phyloP scores from a whole-genome alignment of 805 yeast genomes.

The Ogataea nakhonphanomensis region DNA sequence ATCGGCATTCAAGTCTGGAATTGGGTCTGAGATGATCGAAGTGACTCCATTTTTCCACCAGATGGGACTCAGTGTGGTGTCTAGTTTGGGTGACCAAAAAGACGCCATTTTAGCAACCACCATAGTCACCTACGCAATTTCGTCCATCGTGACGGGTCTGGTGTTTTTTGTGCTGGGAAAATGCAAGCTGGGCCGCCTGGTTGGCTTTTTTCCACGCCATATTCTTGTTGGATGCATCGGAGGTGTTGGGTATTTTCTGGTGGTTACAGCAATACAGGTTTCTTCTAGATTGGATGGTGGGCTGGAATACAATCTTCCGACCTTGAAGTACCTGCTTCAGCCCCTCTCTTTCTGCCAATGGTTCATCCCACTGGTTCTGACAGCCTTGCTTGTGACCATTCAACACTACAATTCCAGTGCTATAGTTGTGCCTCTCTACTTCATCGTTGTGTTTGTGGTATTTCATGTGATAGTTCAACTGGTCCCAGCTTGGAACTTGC shows the following conservation, averaged over 20 bases:
- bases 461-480: slow-evolving; percentile 68
- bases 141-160: slow-evolving; percentile 82
- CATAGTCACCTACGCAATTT: slow-evolving; percentile 75
- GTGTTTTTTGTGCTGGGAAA: slow-evolving; percentile 77
- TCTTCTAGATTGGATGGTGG: slow-evolving; percentile 78
- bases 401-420: slow-evolving; percentile 62
- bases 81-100: slow-evolving; percentile 41
- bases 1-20: slow-evolving; percentile 83
- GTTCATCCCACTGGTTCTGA: slow-evolving; percentile 64
- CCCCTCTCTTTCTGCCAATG: slow-evolving; percentile 54
- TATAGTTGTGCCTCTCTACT: slow-evolving; percentile 74
- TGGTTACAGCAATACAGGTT: slow-evolving; percentile 89
- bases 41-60: slow-evolving; percentile 98
- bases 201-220: slow-evolving; percentile 95
- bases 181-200: slow-evolving; percentile 75
- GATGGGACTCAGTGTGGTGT: slow-evolving; percentile 75
- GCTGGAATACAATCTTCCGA: slow-evolving; percentile 57
- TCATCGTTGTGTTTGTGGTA: slow-evolving; percentile 62
- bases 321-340: slow-evolving; percentile 46
- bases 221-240: slow-evolving; percentile 96
- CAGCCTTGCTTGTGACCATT: slow-evolving; percentile 55
- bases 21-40: slow-evolving; percentile 98
- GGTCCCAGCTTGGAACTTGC: slow-evolving; percentile 64
- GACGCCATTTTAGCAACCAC: slow-evolving; percentile 77
- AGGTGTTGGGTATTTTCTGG: slow-evolving; percentile 92